Base-by-base conservation (phyloP, 495 filamentous ascomycete species). In the Tuber magnatum region DNA sequence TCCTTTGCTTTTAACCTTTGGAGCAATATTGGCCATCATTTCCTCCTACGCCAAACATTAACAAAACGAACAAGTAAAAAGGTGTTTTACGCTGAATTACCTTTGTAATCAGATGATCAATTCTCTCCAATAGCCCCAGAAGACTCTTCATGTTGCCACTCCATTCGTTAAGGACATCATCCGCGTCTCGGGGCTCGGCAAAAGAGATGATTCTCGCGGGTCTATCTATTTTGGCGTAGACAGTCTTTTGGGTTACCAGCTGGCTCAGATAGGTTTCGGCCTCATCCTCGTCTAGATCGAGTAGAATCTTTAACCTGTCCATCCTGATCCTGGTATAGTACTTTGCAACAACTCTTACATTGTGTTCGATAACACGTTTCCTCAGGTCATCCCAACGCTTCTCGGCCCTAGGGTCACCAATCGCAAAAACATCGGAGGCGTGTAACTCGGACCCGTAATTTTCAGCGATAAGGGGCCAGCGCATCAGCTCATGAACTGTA, bases 21-120 rank as follows among this genome's bases (percentile, higher is more conserved):
- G 93, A 83, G 93, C 90, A 77, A 98, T 98, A 71, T 94, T 88
- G 48, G 95, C 95, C 95, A 99, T 99, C 95, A 99, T 99, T 88
- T 98, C 96, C 87, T 98, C 96, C 89, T 82, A 32, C 65, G 38
- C 14, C 28, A 40, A 12, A 20, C 3, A 39, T 81, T 56, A 81
- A 68, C 69, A 70, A 61, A 44, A 73, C 16, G 35, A 68, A 38
- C 28, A 56, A n/a, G 32, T 61, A 61, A 24, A 24, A 41, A 43
- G 14, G 5, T 32, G 18, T 48, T 12, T 32, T 22, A 16, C 7
- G 9, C 14, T 20, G 18, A 69, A 48, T 20, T 80, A 82, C 81
- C 80, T 98, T 99, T 72, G 95, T 98, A 81, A 99, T 99, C 83
- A 99, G 86, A 85, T 99, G 95, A 84, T 98, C 95, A 77, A 99